Evolutionary conservation across 441 rosid species (phyloP).

Genomic region (Populus hybrid): DNA sequence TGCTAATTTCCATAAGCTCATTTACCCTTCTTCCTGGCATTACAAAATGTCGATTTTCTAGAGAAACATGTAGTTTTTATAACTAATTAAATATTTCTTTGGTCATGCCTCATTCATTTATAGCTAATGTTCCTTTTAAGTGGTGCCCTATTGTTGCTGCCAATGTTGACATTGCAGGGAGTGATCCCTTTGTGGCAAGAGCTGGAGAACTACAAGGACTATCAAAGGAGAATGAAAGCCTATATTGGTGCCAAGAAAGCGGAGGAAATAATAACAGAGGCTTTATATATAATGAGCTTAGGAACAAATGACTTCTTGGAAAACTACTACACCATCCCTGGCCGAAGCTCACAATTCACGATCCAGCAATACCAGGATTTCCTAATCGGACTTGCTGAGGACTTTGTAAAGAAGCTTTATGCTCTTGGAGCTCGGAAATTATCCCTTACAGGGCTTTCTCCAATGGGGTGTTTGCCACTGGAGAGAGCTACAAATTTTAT

Average conservation of each 20-base stretch:
- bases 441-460: constrained; percentile 51
- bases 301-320: constrained; percentile 72
- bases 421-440: constrained; percentile 57
- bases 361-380: constrained; percentile 45
- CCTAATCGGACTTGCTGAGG: constrained; percentile 43
- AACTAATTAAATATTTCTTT: too few species aligned
- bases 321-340: constrained; percentile 47
- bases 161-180: constrained; percentile 17
- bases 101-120: too few species aligned
- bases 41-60: background rate
- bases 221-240: constrained; percentile 37
- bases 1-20: background rate
- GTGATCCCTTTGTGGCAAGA: constrained; percentile 68
- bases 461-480: constrained; percentile 67
- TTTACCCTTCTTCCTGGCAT: background rate
- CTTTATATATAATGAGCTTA: constrained; percentile 54
- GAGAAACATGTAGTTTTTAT: background rate
- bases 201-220: constrained; percentile 50
- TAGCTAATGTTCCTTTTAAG: too few species aligned
- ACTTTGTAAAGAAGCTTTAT: constrained; percentile 43
- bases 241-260: constrained; percentile 50
- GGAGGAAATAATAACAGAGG: constrained; percentile 35
- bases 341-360: constrained; percentile 39
- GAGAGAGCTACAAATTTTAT: constrained; percentile 38
- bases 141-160: too few species aligned